Percentiles rank a stretch among this genome's conserved stretches.
phyloP scores from a whole-genome alignment of 2,329 filamentous ascomycete genomes.

The Dichotomopilus funicola region DNA sequence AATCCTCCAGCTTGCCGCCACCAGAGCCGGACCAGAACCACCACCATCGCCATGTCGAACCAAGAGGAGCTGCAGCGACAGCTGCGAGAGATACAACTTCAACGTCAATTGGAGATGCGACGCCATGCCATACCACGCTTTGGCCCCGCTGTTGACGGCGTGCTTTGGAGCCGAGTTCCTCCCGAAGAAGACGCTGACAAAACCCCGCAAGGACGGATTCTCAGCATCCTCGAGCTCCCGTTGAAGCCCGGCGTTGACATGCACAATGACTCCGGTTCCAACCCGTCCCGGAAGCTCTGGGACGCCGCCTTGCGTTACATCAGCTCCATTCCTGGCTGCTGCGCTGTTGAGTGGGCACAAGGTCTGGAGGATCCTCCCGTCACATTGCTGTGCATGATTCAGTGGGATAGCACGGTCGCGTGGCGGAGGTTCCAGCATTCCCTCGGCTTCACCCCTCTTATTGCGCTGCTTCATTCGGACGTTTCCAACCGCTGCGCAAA shows the following conservation, averaged over 20 bases:
- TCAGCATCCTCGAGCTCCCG: conserved; percentile 4
- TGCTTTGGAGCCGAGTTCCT: conserved; percentile 4
- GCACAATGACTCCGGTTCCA: background rate
- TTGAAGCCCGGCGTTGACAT: conserved; percentile 7
- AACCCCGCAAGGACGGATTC: background rate
- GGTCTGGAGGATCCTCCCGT: background rate
- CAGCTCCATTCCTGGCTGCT: conserved; percentile 4
- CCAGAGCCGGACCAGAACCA: background rate
- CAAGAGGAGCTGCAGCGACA: background rate
- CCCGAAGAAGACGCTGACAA: background rate
- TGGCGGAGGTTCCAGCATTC: conserved; percentile 8
- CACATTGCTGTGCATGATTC: background rate
- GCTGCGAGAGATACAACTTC: background rate
- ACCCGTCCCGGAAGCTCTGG: conserved; percentile 2
- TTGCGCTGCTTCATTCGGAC: conserved; percentile 2
- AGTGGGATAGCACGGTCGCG: conserved; percentile 8
- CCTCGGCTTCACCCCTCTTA: conserved; percentile 3
- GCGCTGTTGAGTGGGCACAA: conserved; percentile 4
- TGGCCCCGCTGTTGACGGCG: conserved; percentile 6
- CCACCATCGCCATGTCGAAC: background rate
- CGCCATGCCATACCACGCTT: background rate
- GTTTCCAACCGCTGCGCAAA: conserved; percentile 9
- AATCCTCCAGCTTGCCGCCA: background rate
- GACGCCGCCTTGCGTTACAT: conserved; percentile 5
- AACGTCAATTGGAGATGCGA: background rate